Evolutionary conservation across 2,329 filamentous ascomycete genomes (phyloP), one percentile per base, ranked within the genome.

Genomic region (Fusarium buharicum): DNA sequence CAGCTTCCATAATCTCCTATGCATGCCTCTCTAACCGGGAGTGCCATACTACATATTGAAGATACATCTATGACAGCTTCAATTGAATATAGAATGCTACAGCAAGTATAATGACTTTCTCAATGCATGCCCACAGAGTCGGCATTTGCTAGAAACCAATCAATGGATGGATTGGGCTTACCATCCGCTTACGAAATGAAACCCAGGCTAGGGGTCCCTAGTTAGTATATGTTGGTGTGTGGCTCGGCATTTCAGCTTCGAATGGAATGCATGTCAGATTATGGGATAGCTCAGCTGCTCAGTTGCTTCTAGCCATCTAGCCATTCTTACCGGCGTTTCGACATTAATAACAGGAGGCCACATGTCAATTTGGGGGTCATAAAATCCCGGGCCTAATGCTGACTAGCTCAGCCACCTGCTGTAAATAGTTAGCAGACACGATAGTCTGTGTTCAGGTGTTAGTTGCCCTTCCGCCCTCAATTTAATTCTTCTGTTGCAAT

Each of bases 31-130:
- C n/a, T n/a, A n/a, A n/a, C n/a, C n/a, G n/a, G n/a, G n/a, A n/a
- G n/a, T n/a, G n/a, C n/a, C n/a, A n/a, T n/a, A n/a, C n/a, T n/a
- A n/a, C n/a, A n/a, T n/a, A n/a, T n/a, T 28, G 10, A 28, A 13
- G 9, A 28, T 8, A 9, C 27, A 28, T 28, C 27, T 12, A 28
- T 10, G 10, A 13, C 27, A 9, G 6, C 27, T 28, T 4, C 12
- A 13, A 13, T 4, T 11, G 27, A 28, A 28, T 28, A 4, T 5
- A 13, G 10, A 13, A 28, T 28, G 27, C 27, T 28, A 28, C 27
- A 10, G 27, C 10, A 28, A 10, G 10, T 28, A 28, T 4, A 2
- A 28, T 13, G 27, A 28, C 12, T 75, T 88, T 22, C 68, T 83
- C 38, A 78, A 78, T 46, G 8, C 22, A 24, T 24, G 4, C 8